Conservation (phyloP, 768 basidiomycete species). For the Dictyophora rubrovolvata region DNA sequence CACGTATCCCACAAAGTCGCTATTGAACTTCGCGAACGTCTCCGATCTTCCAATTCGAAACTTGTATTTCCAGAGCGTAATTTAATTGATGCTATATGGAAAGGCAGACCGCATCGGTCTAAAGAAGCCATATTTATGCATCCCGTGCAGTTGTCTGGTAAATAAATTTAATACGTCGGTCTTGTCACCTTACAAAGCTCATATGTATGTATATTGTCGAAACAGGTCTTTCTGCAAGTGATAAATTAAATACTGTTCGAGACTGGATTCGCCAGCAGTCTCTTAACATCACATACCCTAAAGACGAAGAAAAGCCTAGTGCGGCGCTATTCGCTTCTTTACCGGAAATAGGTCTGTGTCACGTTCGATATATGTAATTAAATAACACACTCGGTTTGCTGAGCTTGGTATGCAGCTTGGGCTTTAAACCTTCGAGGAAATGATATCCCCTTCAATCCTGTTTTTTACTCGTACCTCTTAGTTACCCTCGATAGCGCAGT, state of each 20-base stretch:
- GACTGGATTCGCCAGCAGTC: constrained; percentile 58
- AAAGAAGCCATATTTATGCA: constrained; percentile 59
- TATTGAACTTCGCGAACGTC: constrained; percentile 43
- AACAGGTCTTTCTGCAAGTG: constrained; percentile 45
- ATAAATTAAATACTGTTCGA: constrained; percentile 60
- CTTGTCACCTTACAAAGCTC: neutral
- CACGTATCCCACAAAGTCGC: constrained; percentile 72
- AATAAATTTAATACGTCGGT: neutral
- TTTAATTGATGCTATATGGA: constrained; percentile 74
- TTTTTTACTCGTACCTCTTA: constrained; percentile 81
- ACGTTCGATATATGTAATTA: neutral
- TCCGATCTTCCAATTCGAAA: constrained; percentile 45
- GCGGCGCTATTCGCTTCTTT: constrained; percentile 62
- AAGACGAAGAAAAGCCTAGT: constrained; percentile 50
- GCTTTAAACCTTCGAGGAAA: constrained; percentile 79
- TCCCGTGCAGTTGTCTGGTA: constrained; percentile 49
- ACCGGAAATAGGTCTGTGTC: constrained; percentile 19
- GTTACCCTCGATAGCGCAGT: constrained; percentile 46
- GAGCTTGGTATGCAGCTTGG: constrained; percentile 46
- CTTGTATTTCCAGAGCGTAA: constrained; percentile 77
- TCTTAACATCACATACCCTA: constrained; percentile 47
- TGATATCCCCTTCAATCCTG: constrained; percentile 85
- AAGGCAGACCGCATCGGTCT: constrained; percentile 61
- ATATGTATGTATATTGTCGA: neutral
- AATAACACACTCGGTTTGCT: neutral